Base-by-base conservation (phyloP, 2,329 filamentous ascomycete genomes). In the Keithomyces neogunnii region DNA sequence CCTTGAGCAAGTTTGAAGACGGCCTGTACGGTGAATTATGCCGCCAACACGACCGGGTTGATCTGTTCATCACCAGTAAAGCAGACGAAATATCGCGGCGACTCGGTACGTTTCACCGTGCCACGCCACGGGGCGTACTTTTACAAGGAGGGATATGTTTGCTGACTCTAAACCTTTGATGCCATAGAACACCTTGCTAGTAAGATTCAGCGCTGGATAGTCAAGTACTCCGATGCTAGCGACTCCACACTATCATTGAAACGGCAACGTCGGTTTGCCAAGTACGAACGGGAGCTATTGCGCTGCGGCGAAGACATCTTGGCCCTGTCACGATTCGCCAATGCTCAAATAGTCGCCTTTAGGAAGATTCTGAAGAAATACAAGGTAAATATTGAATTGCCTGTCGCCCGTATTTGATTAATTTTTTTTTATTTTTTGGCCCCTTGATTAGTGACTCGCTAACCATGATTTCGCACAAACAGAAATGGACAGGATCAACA, bases 331-430 rank as follows among this genome's bases (percentile, higher is more conserved):
- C 81, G 88, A 42, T 95, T 92, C 60, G 80, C 85, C 56, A 76
- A 79, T 53, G 85, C 86, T 2, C 89, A 95, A 63, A 75, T 84
- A 8, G 80, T 85, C 4, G 89, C 86, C 3, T 91, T 95, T 60
- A 80, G 81, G 51, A 95, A 95, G 69, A 84, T 95, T 38, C 72
- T 91, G 35, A 93, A 92, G 66, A 95, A 95, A 64, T 92, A 93
- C 69, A 79, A 76, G 73, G 80, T 81, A 69, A 4, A 10, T 31
- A n/a, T 29, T 30, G 4, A 10, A 35, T 2, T 35, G 33, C 33
- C 33, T 6, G 6, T 35, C 33, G 6, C 33, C 33, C 19, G 19
- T 13, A 38, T 5, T 11, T 10, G 19, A 13, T n/a, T 38, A n/a
- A 1, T 38, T 38, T 38, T 13, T 38, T 38, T 10, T 38, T 38